phyloP scores from a whole-genome alignment of 306 rosid species.

The Cucurbita argyrosperma region DNA sequence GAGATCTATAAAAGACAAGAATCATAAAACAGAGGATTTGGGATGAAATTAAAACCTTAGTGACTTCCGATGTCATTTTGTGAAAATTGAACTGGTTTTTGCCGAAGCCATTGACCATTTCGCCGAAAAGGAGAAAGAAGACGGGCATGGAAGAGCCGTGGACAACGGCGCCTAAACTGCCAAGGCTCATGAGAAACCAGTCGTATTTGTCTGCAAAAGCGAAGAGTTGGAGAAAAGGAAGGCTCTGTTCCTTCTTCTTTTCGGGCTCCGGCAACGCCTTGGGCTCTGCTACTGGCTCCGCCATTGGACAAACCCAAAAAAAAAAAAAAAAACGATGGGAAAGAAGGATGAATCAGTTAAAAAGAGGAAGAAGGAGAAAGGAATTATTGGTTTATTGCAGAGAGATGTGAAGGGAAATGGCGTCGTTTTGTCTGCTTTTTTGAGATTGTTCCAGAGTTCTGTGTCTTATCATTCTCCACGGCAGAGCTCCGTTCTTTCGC shows the following conservation, averaged over 20 bases:
- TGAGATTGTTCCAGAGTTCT: not conserved
- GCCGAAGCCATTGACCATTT: slow-evolving; percentile 97
- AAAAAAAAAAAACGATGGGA: not conserved
- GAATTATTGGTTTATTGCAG: not conserved
- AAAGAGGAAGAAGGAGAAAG: not conserved
- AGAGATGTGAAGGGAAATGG: not conserved
- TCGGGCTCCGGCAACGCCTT: slow-evolving; percentile 76
- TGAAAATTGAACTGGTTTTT: slow-evolving; percentile 72
- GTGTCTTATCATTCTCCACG: not conserved
- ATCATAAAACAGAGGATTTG: not conserved
- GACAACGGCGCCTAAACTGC: slow-evolving; percentile 76
- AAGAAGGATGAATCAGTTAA: not conserved
- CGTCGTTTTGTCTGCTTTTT: not conserved
- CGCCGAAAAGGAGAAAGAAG: slow-evolving; percentile 82
- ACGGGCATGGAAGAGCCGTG: slow-evolving; percentile 99
- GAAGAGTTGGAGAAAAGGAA: slow-evolving; percentile 79
- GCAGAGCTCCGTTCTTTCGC: not conserved
- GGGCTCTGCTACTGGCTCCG: slow-evolving; percentile 7
- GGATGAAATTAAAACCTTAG: slow-evolving; percentile 35
- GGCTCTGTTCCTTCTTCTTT: slow-evolving; percentile 88
- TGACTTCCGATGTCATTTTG: slow-evolving; percentile 84
- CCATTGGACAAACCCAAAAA: not conserved
- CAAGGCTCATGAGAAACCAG: slow-evolving; percentile 53
- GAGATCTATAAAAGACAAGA: not conserved
- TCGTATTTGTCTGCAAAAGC: slow-evolving; percentile 85